Conservation (phyloP, 208 protist genomes). For the Crithidia expoeki region DNA sequence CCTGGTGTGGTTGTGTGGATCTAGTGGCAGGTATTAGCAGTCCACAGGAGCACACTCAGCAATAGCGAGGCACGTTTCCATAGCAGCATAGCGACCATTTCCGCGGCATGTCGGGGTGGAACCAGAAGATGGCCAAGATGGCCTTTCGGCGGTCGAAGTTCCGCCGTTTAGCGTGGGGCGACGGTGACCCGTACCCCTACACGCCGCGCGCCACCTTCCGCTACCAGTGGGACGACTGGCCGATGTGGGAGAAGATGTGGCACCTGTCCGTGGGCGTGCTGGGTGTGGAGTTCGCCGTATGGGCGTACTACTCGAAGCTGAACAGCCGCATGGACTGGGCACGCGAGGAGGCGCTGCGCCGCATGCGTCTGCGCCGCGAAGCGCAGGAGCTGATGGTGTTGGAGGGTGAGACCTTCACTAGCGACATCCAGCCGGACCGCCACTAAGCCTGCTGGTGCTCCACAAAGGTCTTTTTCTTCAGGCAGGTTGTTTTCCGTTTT, state of each 20-base stretch:
- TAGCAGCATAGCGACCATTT: not conserved
- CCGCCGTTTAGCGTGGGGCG: constrained; percentile 86
- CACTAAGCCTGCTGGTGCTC: no score
- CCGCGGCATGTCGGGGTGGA: constrained; percentile 84
- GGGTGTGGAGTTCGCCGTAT: constrained; percentile 71
- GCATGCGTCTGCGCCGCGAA: constrained; percentile 88
- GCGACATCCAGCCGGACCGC: constrained; percentile 80
- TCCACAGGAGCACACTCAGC: not conserved
- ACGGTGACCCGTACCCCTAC: constrained; percentile 90
- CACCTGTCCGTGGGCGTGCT: constrained; percentile 69
- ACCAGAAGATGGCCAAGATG: constrained; percentile 92
- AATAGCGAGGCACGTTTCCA: not conserved
- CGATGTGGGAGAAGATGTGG: constrained; percentile 91
- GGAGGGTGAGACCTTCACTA: constrained; percentile 80
- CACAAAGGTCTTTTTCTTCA: no score
- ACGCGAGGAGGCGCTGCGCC: constrained; percentile 85
- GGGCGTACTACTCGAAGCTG: constrained; percentile 87
- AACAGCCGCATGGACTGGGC: constrained; percentile 90
- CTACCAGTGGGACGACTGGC: constrained; percentile 92
- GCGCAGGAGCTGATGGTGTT: constrained; percentile 91
- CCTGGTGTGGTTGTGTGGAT: not conserved
- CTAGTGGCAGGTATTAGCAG: not conserved
- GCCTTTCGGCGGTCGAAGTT: constrained; percentile 89
- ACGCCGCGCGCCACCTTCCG: constrained; percentile 89
- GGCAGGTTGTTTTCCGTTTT: no score